Evolutionary conservation across 768 basidiomycete species (phyloP), one percentile per base, ranked within the genome.

Genomic region (Hygrophorus russula): DNA sequence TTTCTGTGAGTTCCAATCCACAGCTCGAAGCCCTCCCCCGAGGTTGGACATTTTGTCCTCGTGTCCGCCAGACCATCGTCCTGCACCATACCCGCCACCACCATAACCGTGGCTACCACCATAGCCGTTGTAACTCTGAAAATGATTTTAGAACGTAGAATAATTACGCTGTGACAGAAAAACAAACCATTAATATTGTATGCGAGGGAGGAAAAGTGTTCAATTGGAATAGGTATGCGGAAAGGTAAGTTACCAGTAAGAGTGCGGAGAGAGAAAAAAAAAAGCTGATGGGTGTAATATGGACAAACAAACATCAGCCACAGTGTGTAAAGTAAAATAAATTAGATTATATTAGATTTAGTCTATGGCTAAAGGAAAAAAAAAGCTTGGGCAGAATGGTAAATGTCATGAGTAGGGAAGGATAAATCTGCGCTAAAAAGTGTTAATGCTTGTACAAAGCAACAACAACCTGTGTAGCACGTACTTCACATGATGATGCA

Each of bases 1-100:
- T 47, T 78, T 79, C 36, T 78, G 69, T 33, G 62, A 62, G 42
- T 68, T 60, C 96, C 96, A 99, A 65, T 98, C 89, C 44, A 96
- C 80, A 41, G 71, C 70, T 48, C 80, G 79, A 42, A 98, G 73
- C 36, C 85, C 76, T 32, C 82, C 78, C 29, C 94, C 93, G 13
- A 97, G 75, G 56, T 71, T 73, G 39, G 75, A 69, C 85, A 91
- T 90, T 55, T 69, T 79, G 61, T 90, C 86, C 46, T 75, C 73
- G 45, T 63, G 59, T 30, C 72, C 65, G 32, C 76, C 70, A 17
- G 79, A 68, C 3, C 76, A 69, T 1, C 77, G 72, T 6, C 74
- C 69, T 17, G 71, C 70, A 15, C 73, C 67, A 14, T 68, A 65
- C 30, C 71, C 67, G 30, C 71, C 65, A 30, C 68, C 63, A 18